Evolutionary conservation across 441 rosid species (phyloP).

Genomic region (Jatropha podagrica): DNA sequence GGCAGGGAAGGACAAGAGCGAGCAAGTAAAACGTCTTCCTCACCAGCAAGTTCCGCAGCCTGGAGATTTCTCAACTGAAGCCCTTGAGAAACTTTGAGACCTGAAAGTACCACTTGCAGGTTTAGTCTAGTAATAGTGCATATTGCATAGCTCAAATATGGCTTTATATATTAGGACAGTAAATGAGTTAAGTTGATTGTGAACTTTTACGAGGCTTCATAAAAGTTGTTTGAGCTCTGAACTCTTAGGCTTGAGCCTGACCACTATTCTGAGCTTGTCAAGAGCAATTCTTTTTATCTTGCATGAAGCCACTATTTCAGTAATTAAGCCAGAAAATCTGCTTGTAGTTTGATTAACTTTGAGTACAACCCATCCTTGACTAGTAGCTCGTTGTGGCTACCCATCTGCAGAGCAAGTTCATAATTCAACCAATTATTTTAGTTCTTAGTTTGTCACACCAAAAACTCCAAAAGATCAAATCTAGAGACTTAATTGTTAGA

Average conservation of each 20-base stretch:
- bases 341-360: slow-evolving; percentile 30
- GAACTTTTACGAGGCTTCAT: too few relatives aligned
- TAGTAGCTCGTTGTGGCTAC: slow-evolving; percentile 71
- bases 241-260: too few relatives aligned
- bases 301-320: background rate
- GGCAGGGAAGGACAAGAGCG: background rate
- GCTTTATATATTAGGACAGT: too few relatives aligned
- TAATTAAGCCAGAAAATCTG: slow-evolving; percentile 25
- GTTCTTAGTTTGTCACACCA: background rate
- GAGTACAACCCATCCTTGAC: slow-evolving; percentile 72
- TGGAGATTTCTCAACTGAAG: slow-evolving; percentile 27
- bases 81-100: slow-evolving; percentile 24
- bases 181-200: too few relatives aligned
- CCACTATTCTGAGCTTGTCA: too few relatives aligned
- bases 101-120: too few relatives aligned
- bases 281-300: too few relatives aligned
- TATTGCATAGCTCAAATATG: too few relatives aligned
- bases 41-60: slow-evolving; percentile 36
- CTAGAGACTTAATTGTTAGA: background rate
- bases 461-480: background rate
- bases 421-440: background rate
- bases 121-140: too few relatives aligned
- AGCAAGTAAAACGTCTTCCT: slow-evolving; percentile 25
- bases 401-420: slow-evolving; percentile 44
- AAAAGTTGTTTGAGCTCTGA: too few relatives aligned